Evolutionary conservation across 495 filamentous ascomycete species (phyloP), one percentile per base, ranked within the genome.

Genomic region (Penicillium pulvis): DNA sequence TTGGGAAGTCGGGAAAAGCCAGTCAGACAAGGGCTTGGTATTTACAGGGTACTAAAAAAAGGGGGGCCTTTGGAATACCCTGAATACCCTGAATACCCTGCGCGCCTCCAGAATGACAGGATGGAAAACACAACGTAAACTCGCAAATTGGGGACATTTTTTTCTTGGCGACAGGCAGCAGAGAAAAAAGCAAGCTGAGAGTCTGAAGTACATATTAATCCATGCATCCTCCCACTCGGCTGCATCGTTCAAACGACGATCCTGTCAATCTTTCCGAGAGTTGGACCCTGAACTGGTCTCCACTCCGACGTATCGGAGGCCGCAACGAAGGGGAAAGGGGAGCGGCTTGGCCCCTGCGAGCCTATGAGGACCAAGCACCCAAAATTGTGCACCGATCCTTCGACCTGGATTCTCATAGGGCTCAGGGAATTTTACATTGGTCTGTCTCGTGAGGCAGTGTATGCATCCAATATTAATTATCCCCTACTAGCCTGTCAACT

Each of bases 281-380:
- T 17, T 49, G 46, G 46, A 49, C 46, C 46, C 46, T 49, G 26
- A 17, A 17, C 46, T 7, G 46, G 26, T 24, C 23, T 31, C 46
- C 46, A 49, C 23, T 17, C 10, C 20, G 24, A 10, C 26, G 26
- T 30, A 49, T 33, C 46, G 16, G 46, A 30, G 46, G 11, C 46
- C 14, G 14, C 14, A 31, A 19, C 9, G 42, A 45, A 45, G 6
- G 42, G 5, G 20, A 12, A 45, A 11, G 17, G 20, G 20, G 42
- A 20, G 11, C 4, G n/a, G 1, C 42, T n/a, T 20, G 28, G 28
- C n/a, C n/a, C 20, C 42, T 19, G 17, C 42, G 42, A 36, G 33
- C 33, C 33, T 36, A 14, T 36, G 33, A 36, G 33, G 33, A 9
- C 3, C 10, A 1, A 36, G 39, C 7, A 41, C 39, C 39, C 39